Evolutionary conservation across 345 rosid species (phyloP).

Genomic region (Populus ilicifolia): DNA sequence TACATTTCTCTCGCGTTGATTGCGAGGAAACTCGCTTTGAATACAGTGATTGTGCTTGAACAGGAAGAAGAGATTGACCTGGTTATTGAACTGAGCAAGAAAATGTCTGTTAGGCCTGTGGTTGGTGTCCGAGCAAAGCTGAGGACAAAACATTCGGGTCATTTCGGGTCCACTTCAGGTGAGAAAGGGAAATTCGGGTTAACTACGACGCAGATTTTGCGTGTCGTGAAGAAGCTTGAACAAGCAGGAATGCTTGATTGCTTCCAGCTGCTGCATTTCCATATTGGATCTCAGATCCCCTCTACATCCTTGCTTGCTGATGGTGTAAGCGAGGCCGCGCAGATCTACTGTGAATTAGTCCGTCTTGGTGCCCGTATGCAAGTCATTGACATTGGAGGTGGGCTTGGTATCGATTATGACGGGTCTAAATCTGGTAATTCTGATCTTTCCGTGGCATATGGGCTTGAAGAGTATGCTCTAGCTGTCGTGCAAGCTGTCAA

Average conservation of each 20-base stretch:
- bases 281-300: slow-evolving; percentile 92
- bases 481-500: slow-evolving; percentile 71
- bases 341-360: slow-evolving; percentile 81
- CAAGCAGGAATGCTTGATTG: slow-evolving; percentile 73
- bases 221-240: slow-evolving; percentile 65
- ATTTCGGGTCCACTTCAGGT: slow-evolving; percentile 97
- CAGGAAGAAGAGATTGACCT: slow-evolving; percentile 86
- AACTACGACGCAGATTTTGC: slow-evolving; percentile 66
- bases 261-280: slow-evolving; percentile 81
- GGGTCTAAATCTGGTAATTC: slow-evolving; percentile 84
- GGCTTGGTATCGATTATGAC: slow-evolving; percentile 87
- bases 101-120: slow-evolving; percentile 60
- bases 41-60: slow-evolving; percentile 83
- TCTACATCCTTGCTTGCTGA: slow-evolving; percentile 62
- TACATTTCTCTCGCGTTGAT: slow-evolving; percentile 70
- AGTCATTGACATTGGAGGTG: slow-evolving; percentile 82
- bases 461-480: slow-evolving; percentile 75
- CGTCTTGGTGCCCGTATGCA: slow-evolving; percentile 86
- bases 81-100: slow-evolving; percentile 59
- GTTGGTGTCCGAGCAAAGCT: slow-evolving; percentile 81
- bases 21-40: slow-evolving; percentile 64
- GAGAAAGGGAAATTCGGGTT: slow-evolving; percentile 93
- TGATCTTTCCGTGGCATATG: slow-evolving; percentile 78
- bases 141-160: slow-evolving; percentile 86
- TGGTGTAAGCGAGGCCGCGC: slow-evolving; percentile 78